A percentile compares a stretch with the other conserved stretches of the same genome.
Evolutionary conservation across 345 rosid genomes (phyloP).

Genomic region (Moringa oleifera): DNA sequence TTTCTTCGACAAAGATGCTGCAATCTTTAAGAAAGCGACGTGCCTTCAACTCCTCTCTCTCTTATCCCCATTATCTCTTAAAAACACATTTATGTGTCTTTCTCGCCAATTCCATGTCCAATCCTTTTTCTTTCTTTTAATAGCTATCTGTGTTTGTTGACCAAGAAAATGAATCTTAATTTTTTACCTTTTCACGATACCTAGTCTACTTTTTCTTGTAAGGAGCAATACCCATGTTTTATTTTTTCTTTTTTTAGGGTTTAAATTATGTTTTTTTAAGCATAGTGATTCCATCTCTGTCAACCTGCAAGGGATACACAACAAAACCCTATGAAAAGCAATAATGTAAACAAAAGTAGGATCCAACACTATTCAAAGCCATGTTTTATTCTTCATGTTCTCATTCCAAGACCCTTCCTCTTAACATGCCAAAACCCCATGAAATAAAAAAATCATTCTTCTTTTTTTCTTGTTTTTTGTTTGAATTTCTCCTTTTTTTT

Average conservation of each 20-base stretch:
- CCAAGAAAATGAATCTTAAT: not conserved
- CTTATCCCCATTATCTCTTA: constrained; percentile 17
- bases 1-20: constrained; percentile 31
- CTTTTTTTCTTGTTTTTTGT: not conserved
- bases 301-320: constrained; percentile 3
- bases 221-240: no score
- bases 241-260: constrained; percentile 5
- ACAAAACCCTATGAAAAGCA: not conserved
- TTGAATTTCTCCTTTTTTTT: constrained; percentile 1
- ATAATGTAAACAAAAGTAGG: constrained; percentile 4
- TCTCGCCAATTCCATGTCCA: constrained; percentile 13
- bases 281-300: constrained; percentile 7
- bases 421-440: no score
- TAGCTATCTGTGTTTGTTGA: constrained; percentile 7
- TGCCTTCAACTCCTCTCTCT: constrained; percentile 23
- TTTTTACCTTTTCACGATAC: no score
- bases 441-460: not conserved
- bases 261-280: constrained; percentile 14
- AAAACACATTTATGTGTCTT: not conserved
- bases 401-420: no score
- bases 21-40: constrained; percentile 32
- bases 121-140: not conserved
- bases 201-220: no score
- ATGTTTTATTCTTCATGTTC: constrained; percentile 16
- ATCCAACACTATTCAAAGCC: constrained; percentile 13